Base-by-base conservation (phyloP, 116 monocot genomes). In the Posidonia oceanica region DNA sequence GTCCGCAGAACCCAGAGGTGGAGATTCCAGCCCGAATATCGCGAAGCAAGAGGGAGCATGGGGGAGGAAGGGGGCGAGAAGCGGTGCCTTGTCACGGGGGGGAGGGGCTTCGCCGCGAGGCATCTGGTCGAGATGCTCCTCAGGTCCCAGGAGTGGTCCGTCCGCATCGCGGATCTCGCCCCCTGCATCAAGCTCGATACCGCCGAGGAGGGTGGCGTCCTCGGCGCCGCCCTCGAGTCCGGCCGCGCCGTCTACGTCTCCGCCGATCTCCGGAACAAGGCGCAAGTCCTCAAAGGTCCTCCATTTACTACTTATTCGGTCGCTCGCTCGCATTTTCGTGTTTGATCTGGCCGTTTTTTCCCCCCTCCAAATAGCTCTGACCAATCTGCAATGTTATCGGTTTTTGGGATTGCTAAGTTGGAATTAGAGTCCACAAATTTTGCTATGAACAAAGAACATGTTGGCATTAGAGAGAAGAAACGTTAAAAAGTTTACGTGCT, bases 41-140 rank as follows among this genome's bases (percentile, higher is more conserved):
- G 48, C 2, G 11, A 12, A 14, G 68, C 3, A 51, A 22, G 23
- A 17, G 62, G 52, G 37, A 10, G 52, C n/a, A 39, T 17, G 39
- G 56, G n/a, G 15, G 83, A 66, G 38, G 81, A 21, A 23, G 80
- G 51, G 14, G 75, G 68, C 15, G 80, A 20, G 68, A 71, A 80
- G 65, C 88, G 82, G 86, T 93, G 93, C 63, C 90, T 83, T 36
- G 90, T 99, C 70, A 99, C 99, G 13, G 93, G 99, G 4, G 99
- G 99, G 21, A 81, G 93, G 40, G 99, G 99, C 14, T 99, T 98
- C 71, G 93, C 83, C 52, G 98, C 93, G 60, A 77, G 98, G 72
- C 98, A 98, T 67, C 76, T 98, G 21, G 93, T 98, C 39, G 86
- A 83, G 73, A 93, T 93, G 98, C 90, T 93, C 36, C 66, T 98